phyloP scores from a whole-genome alignment of 2,329 filamentous ascomycete genomes.

The Colletotrichum tabaci region DNA sequence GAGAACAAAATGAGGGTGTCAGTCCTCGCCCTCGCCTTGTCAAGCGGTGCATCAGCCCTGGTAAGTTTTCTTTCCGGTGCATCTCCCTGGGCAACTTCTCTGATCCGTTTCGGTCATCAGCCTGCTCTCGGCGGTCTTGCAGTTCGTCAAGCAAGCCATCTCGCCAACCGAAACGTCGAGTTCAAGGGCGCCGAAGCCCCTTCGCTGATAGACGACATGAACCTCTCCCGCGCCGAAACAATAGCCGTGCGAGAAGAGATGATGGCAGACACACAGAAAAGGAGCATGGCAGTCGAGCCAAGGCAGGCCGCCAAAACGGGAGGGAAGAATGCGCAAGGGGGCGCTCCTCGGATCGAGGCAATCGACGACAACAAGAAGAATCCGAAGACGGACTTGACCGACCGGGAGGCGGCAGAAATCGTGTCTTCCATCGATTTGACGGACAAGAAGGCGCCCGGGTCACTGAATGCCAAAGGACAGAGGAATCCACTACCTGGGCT shows the following conservation, averaged over 20 bases:
- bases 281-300: background rate
- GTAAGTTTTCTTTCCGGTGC: conserved; percentile 5
- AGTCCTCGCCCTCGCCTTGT: conserved; percentile 30
- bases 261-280: conserved; percentile 7
- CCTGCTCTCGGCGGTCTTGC: conserved; percentile 16
- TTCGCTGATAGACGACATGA: conserved; percentile 12
- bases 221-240: conserved; percentile 8
- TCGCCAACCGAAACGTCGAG: conserved; percentile 18
- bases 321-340: background rate
- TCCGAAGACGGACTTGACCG: conserved; percentile 34
- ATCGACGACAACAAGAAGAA: conserved; percentile 37
- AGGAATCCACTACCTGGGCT: conserved; percentile 34
- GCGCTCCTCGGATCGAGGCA: background rate
- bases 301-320: background rate
- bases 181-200: conserved; percentile 5
- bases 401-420: conserved; percentile 37
- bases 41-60: conserved; percentile 33
- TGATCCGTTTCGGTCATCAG: background rate
- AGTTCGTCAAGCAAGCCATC: conserved; percentile 11
- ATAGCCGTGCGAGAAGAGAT: background rate
- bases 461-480: conserved; percentile 33
- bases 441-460: conserved; percentile 35
- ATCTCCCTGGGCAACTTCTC: background rate
- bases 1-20: conserved; percentile 35
- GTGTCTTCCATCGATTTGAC: conserved; percentile 31